Base-by-base conservation (phyloP, 352 stramenopile genomes). In the Aphanomyces invadans region DNA sequence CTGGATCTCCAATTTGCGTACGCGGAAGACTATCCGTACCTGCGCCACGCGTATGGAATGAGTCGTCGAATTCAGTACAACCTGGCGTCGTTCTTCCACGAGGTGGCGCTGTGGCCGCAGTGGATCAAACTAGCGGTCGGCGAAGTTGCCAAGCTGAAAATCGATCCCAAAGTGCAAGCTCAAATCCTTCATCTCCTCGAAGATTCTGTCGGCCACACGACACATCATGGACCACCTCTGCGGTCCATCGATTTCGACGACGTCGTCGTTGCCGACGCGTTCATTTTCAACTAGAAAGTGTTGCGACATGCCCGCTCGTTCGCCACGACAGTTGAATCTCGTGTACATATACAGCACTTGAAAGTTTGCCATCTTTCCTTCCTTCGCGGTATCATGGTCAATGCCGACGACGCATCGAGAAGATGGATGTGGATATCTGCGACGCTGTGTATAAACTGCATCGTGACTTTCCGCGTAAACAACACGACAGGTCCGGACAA, bases 1-100 rank as follows among this genome's bases (percentile, higher is more conserved):
- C 44, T 77, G 54, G 73, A 77, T 38, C 63, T 70, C 38, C 70
- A 76, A 53, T 71, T 67, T 11, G 73, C 76, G 12, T 72, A 67
- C 28, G 71, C 72, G 57, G 64, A 57, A 38, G 73, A 77, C 59
- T 76, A 74, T 39, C 61, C 68, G 42, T 25, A 68, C n/a, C 29
- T 77, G 32, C 56, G 75, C 36, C 49, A 39, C 11, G 73, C 73
- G 26, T 31, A 57, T 2, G 70, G 71, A 33, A 69, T 56, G 1
- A 63, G 68, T 23, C 70, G 63, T 26, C 59, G 55, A 26, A 72
- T 77, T 21, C 45, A 49, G 39, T 77, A 76, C 45, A 45, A 73
- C 10, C 49, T 68, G 15, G 61, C 32, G 17, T 53, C n/a, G 17
- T 44, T 76, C 25, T 63, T 54, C 23, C n/a, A 51, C 2, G 52